Evolutionary conservation across 2,329 filamentous ascomycete genomes (phyloP).

Genomic region (Alternaria burnsii): DNA sequence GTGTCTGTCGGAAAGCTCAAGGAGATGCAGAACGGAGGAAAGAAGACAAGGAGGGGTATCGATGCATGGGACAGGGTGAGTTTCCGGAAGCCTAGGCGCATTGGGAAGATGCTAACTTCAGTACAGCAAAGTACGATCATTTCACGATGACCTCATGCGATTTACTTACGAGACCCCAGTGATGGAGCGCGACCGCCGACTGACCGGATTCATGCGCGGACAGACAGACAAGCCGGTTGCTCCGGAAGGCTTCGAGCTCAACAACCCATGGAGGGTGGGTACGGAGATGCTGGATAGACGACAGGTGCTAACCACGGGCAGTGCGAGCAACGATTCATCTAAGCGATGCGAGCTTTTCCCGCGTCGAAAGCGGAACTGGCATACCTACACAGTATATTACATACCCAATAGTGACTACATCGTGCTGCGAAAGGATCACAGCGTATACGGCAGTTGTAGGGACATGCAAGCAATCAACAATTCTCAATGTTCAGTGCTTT

Average conservation of each 20-base stretch:
- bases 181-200: conserved; percentile 71
- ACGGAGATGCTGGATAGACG: not conserved
- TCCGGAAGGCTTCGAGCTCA: conserved; percentile 70
- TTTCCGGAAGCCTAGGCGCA: conserved; percentile 23
- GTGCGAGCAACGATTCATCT: conserved; percentile 52
- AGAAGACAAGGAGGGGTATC: conserved; percentile 66
- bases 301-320: conserved; percentile 40
- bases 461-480: conserved; percentile 26
- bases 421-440: not conserved
- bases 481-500: conserved; percentile 9
- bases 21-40: conserved; percentile 70
- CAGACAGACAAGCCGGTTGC: conserved; percentile 68
- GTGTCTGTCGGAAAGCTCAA: conserved; percentile 65
- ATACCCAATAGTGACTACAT: conserved; percentile 1
- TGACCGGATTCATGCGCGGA: conserved; percentile 68
- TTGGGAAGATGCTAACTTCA: conserved; percentile 51
- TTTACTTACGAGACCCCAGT: conserved; percentile 57
- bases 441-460: conserved; percentile 19
- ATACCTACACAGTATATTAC: not conserved
- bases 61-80: conserved; percentile 72
- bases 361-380: not conserved
- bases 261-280: conserved; percentile 73
- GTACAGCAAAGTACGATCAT: conserved; percentile 62
- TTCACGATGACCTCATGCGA: conserved; percentile 42
- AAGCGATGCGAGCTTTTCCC: conserved; percentile 17